Percentiles rank a stretch among this genome's conserved stretches.
phyloP scores from a whole-genome alignment of 2,329 filamentous ascomycete genomes.

The Pseudogymnoascus sp. region DNA sequence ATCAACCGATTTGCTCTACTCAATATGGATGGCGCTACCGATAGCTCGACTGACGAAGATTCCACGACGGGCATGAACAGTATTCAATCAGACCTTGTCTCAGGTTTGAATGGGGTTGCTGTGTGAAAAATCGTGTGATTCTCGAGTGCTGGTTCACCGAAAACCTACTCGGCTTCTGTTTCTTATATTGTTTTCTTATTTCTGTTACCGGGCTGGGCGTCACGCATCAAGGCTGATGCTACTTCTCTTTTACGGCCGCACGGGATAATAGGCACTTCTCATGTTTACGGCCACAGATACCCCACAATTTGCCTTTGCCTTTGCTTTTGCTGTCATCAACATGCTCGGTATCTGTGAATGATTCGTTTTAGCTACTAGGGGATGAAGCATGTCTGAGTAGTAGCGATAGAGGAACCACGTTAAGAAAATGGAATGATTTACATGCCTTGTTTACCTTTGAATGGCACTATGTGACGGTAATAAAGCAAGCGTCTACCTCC shows the following conservation, averaged over 20 bases:
- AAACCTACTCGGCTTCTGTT: background rate
- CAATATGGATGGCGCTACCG: slow-evolving; percentile 34
- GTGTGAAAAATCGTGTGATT: background rate
- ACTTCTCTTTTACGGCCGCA: background rate
- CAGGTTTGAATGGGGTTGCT: slow-evolving; percentile 1
- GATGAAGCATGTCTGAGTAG: background rate
- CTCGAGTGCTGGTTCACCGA: background rate
- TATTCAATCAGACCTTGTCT: background rate
- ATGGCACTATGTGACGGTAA: background rate
- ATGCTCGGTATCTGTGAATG: background rate
- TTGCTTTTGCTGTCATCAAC: background rate
- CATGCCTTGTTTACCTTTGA: background rate
- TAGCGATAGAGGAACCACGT: background rate
- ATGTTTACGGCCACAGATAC: background rate
- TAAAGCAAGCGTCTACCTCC: background rate
- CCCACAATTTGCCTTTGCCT: background rate
- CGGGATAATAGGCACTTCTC: background rate
- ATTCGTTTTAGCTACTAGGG: background rate
- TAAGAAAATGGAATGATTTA: background rate
- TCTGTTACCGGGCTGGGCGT: background rate
- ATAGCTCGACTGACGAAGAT: background rate
- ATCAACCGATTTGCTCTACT: slow-evolving; percentile 57
- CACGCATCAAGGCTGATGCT: background rate
- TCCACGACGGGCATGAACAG: background rate
- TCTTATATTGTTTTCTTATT: background rate